Percentiles rank a stretch among this genome's conserved stretches.
These are phyloP conservation scores for Neoboletus subvelutipes DNA, from an alignment of 768 basidiomycete species.

Conservation along the genomic window DNA sequence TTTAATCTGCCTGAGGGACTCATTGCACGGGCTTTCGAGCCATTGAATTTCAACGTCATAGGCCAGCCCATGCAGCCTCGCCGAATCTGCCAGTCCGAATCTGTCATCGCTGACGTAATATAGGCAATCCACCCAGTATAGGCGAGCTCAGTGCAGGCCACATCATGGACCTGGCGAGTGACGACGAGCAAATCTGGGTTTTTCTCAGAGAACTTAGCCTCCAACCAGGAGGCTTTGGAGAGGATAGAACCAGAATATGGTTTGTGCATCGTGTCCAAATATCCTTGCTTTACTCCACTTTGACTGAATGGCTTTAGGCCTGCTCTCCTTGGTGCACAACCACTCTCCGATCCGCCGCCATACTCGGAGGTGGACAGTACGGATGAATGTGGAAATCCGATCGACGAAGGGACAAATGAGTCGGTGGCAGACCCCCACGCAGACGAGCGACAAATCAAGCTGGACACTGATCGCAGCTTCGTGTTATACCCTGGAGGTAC, in stretches of 20 bases:
- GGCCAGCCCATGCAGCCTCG: neutral
- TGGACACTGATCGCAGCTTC: conserved; percentile 93
- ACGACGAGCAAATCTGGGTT: conserved; percentile 44
- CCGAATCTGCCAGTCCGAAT: neutral
- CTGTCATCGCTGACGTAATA: conserved; percentile 23
- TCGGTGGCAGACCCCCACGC: conserved; percentile 41
- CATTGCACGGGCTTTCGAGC: neutral
- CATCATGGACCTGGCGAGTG: conserved; percentile 21
- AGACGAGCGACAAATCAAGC: conserved; percentile 84
- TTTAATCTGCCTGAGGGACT: neutral
- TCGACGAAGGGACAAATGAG: neutral
- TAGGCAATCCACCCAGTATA: neutral
- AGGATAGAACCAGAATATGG: conserved; percentile 57
- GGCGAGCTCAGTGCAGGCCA: neutral
- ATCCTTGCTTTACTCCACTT: conserved; percentile 13
- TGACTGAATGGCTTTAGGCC: conserved; percentile 23
- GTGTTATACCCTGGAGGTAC: conserved; percentile 90
- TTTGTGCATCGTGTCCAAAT: conserved; percentile 28
- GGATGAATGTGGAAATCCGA: conserved; percentile 1
- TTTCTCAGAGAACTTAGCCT: conserved; percentile 48
- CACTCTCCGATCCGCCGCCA: conserved; percentile 35
- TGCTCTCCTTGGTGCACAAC: conserved; percentile 38
- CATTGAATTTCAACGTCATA: too few relatives aligned
- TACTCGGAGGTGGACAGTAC: conserved; percentile 24
- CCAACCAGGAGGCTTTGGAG: conserved; percentile 62